These are phyloP conservation scores for Helicocarpus griseus DNA, from an alignment of 2,329 filamentous ascomycete species.

Conservation along the genomic window DNA sequence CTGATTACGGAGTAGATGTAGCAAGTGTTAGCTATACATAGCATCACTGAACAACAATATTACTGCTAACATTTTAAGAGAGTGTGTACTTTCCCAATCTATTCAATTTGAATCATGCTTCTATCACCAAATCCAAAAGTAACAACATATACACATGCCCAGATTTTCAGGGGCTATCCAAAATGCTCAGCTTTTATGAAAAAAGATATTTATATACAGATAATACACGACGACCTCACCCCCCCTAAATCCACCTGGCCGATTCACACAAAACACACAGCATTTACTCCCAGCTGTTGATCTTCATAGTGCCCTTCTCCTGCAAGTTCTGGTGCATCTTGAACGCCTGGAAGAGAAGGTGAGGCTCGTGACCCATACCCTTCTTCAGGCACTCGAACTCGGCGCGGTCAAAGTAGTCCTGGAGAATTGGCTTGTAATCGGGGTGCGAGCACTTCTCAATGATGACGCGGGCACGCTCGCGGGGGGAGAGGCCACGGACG, in stretches of 20 bases:
- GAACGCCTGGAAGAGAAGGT: conserved; percentile 75
- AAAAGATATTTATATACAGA: neutral
- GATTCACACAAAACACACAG: too few species aligned
- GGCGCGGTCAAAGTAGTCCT: conserved; percentile 74
- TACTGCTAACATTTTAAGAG: too few species aligned
- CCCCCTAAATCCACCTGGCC: too few species aligned
- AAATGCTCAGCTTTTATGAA: too few species aligned
- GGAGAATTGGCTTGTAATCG: conserved; percentile 70
- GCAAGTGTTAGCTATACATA: too few species aligned
- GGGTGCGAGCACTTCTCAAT: conserved; percentile 82
- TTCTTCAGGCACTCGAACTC: conserved; percentile 78
- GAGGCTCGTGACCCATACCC: conserved; percentile 84
- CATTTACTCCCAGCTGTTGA: conserved; percentile 50
- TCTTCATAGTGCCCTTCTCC: conserved; percentile 84
- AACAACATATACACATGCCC: too few species aligned
- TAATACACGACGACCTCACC: neutral
- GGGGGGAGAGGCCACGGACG: conserved; percentile 68
- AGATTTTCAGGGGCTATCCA: too few species aligned
- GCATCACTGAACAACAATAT: too few species aligned
- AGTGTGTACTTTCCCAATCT: too few species aligned
- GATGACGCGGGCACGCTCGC: conserved; percentile 73
- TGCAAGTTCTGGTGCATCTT: conserved; percentile 79
- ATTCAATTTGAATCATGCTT: too few species aligned
- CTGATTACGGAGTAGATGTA: too few species aligned
- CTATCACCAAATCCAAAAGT: too few species aligned